Conservation (phyloP, 352 stramenopile genomes). For the Globisporangium abappressorium region DNA sequence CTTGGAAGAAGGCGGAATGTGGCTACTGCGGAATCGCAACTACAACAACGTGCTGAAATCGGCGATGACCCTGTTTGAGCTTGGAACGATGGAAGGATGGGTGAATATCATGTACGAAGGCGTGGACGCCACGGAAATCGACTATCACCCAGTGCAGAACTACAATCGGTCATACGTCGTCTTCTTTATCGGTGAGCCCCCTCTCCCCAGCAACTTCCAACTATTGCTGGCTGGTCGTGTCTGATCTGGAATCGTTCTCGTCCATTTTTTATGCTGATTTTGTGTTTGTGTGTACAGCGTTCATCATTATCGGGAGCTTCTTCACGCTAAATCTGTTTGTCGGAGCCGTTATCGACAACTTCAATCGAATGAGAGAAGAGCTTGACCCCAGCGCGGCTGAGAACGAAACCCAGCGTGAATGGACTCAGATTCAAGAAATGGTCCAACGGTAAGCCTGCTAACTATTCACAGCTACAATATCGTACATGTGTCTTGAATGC, state of each 20-base stretch:
- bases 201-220: not conserved
- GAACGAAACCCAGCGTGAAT: constrained; percentile 71
- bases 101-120: constrained; percentile 76
- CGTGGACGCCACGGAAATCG: constrained; percentile 66
- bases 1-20: constrained; percentile 23
- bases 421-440: constrained; percentile 50
- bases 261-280: not conserved
- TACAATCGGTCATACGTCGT: constrained; percentile 54
- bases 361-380: constrained; percentile 58
- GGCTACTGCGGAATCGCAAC: constrained; percentile 33
- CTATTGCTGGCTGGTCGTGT: not conserved
- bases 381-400: constrained; percentile 34
- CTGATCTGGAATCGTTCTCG: not conserved
- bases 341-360: constrained; percentile 88
- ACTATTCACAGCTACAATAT: not conserved
- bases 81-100: constrained; percentile 87
- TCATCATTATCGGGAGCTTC: constrained; percentile 84
- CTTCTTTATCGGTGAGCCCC: constrained; percentile 67
- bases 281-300: constrained; percentile 30
- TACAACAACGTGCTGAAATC: constrained; percentile 69
- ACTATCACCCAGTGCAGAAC: constrained; percentile 69
- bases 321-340: constrained; percentile 90
- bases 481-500: not conserved
- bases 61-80: constrained; percentile 73
- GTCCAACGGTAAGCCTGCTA: constrained; percentile 20